Evolutionary conservation across 805 yeast genomes (phyloP).

Genomic region (Kuraishia borneana): DNA sequence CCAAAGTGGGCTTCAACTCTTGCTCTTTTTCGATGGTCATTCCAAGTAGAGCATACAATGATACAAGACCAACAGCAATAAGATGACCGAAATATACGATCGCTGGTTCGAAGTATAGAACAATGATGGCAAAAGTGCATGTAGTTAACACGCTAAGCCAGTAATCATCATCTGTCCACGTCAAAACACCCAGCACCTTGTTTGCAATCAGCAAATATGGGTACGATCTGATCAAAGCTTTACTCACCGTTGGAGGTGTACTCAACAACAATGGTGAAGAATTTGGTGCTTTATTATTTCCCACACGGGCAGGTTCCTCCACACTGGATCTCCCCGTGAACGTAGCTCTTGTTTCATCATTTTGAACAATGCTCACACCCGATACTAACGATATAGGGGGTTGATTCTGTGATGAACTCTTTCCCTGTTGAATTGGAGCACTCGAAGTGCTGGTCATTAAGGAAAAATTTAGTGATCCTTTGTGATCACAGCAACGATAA

Average conservation of each 20-base stretch:
- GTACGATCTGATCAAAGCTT: slow-evolving; percentile 70
- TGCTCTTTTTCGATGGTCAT: slow-evolving; percentile 47
- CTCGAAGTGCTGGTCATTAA: background rate
- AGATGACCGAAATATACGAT: slow-evolving; percentile 79
- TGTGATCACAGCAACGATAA: too few relatives aligned
- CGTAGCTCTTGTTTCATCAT: slow-evolving; percentile 24
- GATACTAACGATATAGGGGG: background rate
- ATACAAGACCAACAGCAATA: slow-evolving; percentile 48
- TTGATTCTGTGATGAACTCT: background rate
- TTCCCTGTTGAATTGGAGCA: background rate
- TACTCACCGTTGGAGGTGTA: slow-evolving; percentile 87
- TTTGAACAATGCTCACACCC: slow-evolving; percentile 16
- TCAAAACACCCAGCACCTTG: slow-evolving; percentile 55
- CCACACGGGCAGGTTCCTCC: slow-evolving; percentile 1
- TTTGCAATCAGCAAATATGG: slow-evolving; percentile 75
- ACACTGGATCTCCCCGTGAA: slow-evolving; percentile 25
- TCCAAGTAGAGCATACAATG: slow-evolving; percentile 49
- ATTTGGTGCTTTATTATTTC: slow-evolving; percentile 20
- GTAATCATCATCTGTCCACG: slow-evolving; percentile 86
- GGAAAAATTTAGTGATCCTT: too few relatives aligned
- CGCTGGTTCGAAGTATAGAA: slow-evolving; percentile 70
- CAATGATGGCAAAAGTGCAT: slow-evolving; percentile 40
- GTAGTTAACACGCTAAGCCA: slow-evolving; percentile 64
- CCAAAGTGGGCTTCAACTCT: slow-evolving; percentile 66
- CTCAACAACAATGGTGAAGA: slow-evolving; percentile 77